Evolutionary conservation across 164 flowering plant genomes (phyloP), one percentile per base, ranked within the genome.

Genomic region (Nymphaea colorata): DNA sequence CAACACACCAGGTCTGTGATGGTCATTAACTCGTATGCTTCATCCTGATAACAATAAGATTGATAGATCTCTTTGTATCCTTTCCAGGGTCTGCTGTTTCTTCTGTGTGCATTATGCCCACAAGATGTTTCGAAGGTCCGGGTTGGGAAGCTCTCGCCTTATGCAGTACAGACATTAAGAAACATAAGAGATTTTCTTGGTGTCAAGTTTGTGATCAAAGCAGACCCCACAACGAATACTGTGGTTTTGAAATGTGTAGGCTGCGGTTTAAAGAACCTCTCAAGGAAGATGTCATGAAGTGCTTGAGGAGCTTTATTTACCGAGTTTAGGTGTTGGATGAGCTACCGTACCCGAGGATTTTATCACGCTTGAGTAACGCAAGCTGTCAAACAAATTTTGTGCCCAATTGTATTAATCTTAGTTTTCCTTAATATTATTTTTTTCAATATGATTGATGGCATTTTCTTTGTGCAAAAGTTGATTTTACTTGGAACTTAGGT

Each of bases 41-140:
- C 8, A 15, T 8, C 8, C 5, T 10, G 10, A 51, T 51, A 5
- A 10, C 5, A 16, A 44, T 65, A 65, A 44, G 7, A 41, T 61
- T 12, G 25, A 6, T 61, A 16, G 41, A 61, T 17, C 43, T 16
- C 12, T 61, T 69, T 68, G 63, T 42, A 44, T n/a, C 67, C 36
- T 8, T 45, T 76, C 65, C 76, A 91, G 99, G 96, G 93, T 44
- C 76, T 94, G 76, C 72, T 91, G 68, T 94, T 91, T 77, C 84
- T 89, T 64, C 87, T 94, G 3, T 91, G 97, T 74, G 96, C 96
- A 8, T 61, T 94, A 67, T 51, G 57, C 69, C 93, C 90, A 0
- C 86, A 74, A 75, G 95, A 94, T 78, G 85, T 94, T 59, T 89
- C 95, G 1, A 89, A 89, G 76, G 81, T 89, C 69, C 93, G 97